Conservation (phyloP, 108 stramenopile genomes). For the Nitzschia sp. region DNA sequence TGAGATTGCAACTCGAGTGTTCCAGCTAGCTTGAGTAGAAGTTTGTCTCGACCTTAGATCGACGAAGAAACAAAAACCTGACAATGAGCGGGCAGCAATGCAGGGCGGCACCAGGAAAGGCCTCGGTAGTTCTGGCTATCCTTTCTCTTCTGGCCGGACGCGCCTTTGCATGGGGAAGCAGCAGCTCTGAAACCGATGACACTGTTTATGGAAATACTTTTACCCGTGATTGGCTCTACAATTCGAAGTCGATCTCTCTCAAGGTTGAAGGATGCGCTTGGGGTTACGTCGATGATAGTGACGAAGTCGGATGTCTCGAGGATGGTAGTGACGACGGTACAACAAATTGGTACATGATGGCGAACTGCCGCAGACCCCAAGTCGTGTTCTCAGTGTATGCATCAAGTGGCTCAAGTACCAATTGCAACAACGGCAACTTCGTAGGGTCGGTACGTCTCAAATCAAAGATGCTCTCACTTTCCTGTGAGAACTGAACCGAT, state of each 20-base stretch:
- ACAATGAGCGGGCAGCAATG: background rate
- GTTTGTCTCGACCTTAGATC: too few species aligned
- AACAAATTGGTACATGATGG: slow-evolving; percentile 87
- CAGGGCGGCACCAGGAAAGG: background rate
- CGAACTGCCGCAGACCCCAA: slow-evolving; percentile 80
- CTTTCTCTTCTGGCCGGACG: background rate
- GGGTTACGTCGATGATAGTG: slow-evolving; percentile 63
- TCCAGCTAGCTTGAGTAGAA: too few species aligned
- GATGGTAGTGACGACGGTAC: slow-evolving; percentile 76
- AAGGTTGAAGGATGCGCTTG: slow-evolving; percentile 78
- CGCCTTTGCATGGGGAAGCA: slow-evolving; percentile 33
- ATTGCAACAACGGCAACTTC: slow-evolving; percentile 58
- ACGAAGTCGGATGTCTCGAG: slow-evolving; percentile 68
- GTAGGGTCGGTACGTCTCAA: slow-evolving; percentile 67
- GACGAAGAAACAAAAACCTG: background rate
- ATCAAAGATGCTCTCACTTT: background rate
- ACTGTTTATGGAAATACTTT: slow-evolving; percentile 50
- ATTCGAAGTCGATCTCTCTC: slow-evolving; percentile 50
- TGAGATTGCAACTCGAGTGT: too few species aligned
- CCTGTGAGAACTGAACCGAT: background rate
- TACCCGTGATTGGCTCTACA: slow-evolving; percentile 61
- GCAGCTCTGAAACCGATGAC: slow-evolving; percentile 8
- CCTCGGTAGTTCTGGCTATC: slow-evolving; percentile 3
- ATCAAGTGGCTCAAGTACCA: slow-evolving; percentile 29
- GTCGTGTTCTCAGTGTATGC: slow-evolving; percentile 82